Conservation (phyloP, 2,329 filamentous ascomycete genomes). For the Trichophyton equinum region DNA sequence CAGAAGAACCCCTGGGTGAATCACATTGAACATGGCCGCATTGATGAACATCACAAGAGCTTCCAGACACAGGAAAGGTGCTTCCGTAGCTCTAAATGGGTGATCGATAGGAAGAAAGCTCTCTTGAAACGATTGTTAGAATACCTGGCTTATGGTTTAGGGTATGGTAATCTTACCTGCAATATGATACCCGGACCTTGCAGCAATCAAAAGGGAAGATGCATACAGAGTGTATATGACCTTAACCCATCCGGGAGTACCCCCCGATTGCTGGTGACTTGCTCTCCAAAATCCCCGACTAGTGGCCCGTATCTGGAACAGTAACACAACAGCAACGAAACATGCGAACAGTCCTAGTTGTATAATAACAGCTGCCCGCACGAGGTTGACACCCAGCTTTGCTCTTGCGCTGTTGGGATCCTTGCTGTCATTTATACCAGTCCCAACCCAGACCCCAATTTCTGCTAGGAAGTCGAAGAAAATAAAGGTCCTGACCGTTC, state of each 20-base stretch:
- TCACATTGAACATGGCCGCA: slow-evolving; percentile 8
- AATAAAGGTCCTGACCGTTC: slow-evolving; percentile 8
- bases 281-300: neutral
- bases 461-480: slow-evolving; percentile 10
- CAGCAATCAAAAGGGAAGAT: slow-evolving; percentile 9
- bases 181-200: slow-evolving; percentile 10
- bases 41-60: slow-evolving; percentile 8
- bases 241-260: slow-evolving; percentile 5
- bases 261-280: neutral
- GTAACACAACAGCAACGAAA: slow-evolving; percentile 2
- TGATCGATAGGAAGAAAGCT: slow-evolving; percentile 7
- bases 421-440: neutral
- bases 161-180: slow-evolving; percentile 2
- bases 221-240: slow-evolving; percentile 8
- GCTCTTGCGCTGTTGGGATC: neutral
- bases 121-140: slow-evolving; percentile 1
- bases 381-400: slow-evolving; percentile 7
- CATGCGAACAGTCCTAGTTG: slow-evolving; percentile 6
- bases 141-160: neutral
- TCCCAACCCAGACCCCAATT: slow-evolving; percentile 8
- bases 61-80: slow-evolving; percentile 7
- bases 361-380: slow-evolving; percentile 7
- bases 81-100: slow-evolving; percentile 6
- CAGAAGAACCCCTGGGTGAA: slow-evolving; percentile 8
- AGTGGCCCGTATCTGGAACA: slow-evolving; percentile 6